Evolutionary conservation across 2,329 filamentous ascomycete species (phyloP), one percentile per base, ranked within the genome.

Genomic region (Diaporthe sp.): DNA sequence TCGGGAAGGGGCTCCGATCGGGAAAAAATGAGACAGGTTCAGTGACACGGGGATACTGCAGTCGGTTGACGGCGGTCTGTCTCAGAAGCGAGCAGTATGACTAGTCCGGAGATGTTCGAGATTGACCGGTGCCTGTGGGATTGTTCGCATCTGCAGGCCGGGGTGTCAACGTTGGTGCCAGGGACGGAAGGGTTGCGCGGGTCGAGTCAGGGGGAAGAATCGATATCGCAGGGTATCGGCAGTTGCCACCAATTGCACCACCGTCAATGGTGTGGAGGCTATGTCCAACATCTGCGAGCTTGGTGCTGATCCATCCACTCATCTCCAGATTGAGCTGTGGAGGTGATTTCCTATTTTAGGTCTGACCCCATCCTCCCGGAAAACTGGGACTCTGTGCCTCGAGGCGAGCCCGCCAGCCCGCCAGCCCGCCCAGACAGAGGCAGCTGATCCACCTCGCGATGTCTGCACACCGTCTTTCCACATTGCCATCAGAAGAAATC

Each of bases 1-100:
- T 72, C 73, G 75, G 75, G 61, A 62, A 42, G 51, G 31, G 34
- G 53, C 67, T 65, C 73, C 73, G 75, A 76, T 75, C 75, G 73
- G 58, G 58, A 44, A 73, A 57, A 65, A 65, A 44, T 57, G 42
- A 75, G 75, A 75, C 75, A 72, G 22, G 58, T 61, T 69, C 28
- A 61, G 75, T 75, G 51, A 42, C 44, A 76, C 65, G 65, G 65
- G 34, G 17, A 49, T 39, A 55, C 72, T 39, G 72, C 75, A 76
- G 59, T 55, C 72, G 73, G 67, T 72, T 67, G 61, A 62, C 68
- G 70, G 68, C 68, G 65, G 31, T 25, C 51, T 69, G 46, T 73
- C 39, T 62, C 44, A 22, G 28, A 42, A 31, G 58, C 70, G 34
- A 73, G 46, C 46, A 62, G 34, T 61, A 53, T 55, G n/a, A 25